A percentile compares a stretch with the other conserved stretches of the same genome.
These are phyloP conservation scores for Drosera capensis DNA, from an alignment of 148 eudicot species.

Conservation along the genomic window DNA sequence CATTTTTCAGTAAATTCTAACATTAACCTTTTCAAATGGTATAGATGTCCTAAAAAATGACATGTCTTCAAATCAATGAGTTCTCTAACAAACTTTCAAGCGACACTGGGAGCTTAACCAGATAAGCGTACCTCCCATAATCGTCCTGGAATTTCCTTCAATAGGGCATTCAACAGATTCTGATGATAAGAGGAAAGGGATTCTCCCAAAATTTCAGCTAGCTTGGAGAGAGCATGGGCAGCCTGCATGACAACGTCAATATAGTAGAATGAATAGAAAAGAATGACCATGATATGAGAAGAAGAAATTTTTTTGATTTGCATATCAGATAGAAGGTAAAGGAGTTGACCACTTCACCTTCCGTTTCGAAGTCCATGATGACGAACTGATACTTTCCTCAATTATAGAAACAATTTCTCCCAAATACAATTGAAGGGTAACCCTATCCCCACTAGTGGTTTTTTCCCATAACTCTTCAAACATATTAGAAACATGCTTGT, in stretches of 20 bases:
- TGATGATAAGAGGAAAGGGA: slow-evolving; percentile 45
- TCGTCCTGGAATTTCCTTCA: slow-evolving; percentile 91
- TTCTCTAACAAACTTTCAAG: background rate
- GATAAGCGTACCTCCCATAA: slow-evolving; percentile 70
- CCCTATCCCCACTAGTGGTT: slow-evolving; percentile 74
- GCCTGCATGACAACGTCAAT: slow-evolving; percentile 40
- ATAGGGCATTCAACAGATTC: slow-evolving; percentile 49
- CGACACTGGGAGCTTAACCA: background rate
- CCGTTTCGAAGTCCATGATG: slow-evolving; percentile 75
- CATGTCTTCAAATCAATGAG: background rate
- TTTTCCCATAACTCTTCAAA: slow-evolving; percentile 95
- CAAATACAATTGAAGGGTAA: slow-evolving; percentile 73
- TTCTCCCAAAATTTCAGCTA: slow-evolving; percentile 69
- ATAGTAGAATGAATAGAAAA: too few species aligned
- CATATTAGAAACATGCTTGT: slow-evolving; percentile 57
- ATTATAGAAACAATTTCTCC: slow-evolving; percentile 68
- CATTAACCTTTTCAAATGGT: too few species aligned
- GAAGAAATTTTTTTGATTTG: too few species aligned
- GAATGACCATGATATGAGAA: too few species aligned
- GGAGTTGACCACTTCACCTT: slow-evolving; percentile 27
- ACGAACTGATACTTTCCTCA: slow-evolving; percentile 59
- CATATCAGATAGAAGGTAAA: slow-evolving; percentile 2
- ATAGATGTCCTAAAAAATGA: too few species aligned
- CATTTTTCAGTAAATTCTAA: too few species aligned
- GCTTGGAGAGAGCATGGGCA: slow-evolving; percentile 63